Evolutionary conservation across 2,329 filamentous ascomycete genomes (phyloP).

Genomic region (Mariannaea elegans): DNA sequence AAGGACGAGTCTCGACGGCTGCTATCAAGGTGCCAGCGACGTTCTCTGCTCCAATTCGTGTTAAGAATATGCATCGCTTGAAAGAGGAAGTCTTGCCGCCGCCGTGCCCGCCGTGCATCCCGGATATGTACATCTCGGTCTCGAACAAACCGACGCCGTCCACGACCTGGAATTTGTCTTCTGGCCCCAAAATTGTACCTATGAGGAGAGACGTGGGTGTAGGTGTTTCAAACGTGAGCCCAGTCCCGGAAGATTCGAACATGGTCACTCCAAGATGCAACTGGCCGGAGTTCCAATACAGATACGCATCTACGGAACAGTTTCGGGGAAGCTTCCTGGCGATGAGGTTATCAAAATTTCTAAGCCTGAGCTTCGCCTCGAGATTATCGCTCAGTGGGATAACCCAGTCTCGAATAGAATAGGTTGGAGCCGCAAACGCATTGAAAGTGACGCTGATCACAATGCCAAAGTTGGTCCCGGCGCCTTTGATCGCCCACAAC

Average conservation of each 20-base stretch:
- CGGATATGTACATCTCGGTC: conserved; percentile 67
- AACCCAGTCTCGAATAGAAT: conserved; percentile 52
- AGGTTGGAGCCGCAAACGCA: conserved; percentile 52
- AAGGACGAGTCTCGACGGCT: conserved; percentile 59
- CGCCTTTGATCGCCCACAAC: conserved; percentile 67
- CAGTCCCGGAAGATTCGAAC: conserved; percentile 50
- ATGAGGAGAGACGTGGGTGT: conserved; percentile 16
- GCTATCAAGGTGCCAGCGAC: conserved; percentile 50
- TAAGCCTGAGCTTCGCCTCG: conserved; percentile 46
- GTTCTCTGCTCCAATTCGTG: conserved; percentile 49
- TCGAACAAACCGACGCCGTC: conserved; percentile 64
- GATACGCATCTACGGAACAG: conserved; percentile 63
- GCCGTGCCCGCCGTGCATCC: conserved; percentile 67
- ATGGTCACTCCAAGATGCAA: conserved; percentile 62
- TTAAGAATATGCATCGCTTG: conserved; percentile 71
- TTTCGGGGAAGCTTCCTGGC: conserved; percentile 51
- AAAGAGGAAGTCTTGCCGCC: conserved; percentile 69
- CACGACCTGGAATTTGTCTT: conserved; percentile 46
- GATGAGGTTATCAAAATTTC: conserved; percentile 49
- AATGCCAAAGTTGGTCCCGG: conserved; percentile 68
- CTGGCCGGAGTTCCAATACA: conserved; percentile 58
- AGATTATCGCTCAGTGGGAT: conserved; percentile 42
- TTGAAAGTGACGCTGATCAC: conserved; percentile 63
- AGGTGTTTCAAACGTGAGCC: conserved; percentile 15
- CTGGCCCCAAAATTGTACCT: conserved; percentile 44